Base-by-base conservation (phyloP, 2,329 filamentous ascomycete species). In the Scleromitrula shiraiana region DNA sequence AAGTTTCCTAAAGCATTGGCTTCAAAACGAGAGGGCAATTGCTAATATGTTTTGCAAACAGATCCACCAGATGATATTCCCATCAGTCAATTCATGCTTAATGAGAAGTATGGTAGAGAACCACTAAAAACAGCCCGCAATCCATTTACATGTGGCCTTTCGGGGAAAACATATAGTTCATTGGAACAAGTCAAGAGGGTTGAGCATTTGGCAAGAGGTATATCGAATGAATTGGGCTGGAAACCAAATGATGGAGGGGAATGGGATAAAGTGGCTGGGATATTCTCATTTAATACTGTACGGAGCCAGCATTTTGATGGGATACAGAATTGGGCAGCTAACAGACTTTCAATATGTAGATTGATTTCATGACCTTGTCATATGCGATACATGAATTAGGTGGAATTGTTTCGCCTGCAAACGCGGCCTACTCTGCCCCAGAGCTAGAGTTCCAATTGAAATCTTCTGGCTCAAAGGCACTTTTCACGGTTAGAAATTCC, bases 401-500 rank as follows among this genome's bases (percentile, higher is more conserved):
- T n/a, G 89, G 86, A 30, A 70, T 88, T 49, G 72, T 85, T 12
- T 86, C 83, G 17, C 88, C 90, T 0, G 89, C 88, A 3, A 96
- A 95, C 62, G 89, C 89, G 20, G 79, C 82, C 5, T 95, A 95
- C 67, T 94, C 85, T 0, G 78, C 78, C 19, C 78, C 86, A 6
- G 90, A 96, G 67, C 74, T 96, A 20, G 80, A 83, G 7, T 88
- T 85, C 61, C 90, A 96, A 68, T 74, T 96, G 50, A 80, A 80
- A 59, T 85, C 93, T 65, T 83, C 83, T 0, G 76, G 78, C 1
- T 85, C 87, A 26, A 86, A 80, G 61, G 84, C 76, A 0, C 67
- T 96, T 6, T 76, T 85, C 29, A 95, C 90, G 0, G 87, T 91
- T 50, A 40, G 51, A 37, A 8, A 15, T 1, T 17, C 84, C 90